Base-by-base conservation (phyloP, 129 eudicot genomes). In the Heracleum sosnowskyi region DNA sequence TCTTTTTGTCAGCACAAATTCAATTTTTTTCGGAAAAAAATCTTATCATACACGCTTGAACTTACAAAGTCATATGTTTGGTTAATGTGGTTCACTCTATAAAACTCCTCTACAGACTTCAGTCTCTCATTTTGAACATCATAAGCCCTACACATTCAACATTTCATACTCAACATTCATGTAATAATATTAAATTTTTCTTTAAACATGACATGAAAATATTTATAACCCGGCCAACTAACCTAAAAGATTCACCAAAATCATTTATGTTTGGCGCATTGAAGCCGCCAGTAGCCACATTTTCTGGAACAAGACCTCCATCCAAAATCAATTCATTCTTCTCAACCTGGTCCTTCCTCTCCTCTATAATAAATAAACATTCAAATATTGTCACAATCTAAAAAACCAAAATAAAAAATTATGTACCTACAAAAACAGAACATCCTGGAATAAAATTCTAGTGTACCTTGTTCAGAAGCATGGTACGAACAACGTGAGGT, bases 41-140 rank as follows among this genome's bases (percentile, higher is more conserved):
- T n/a, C n/a, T n/a, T n/a, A n/a, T n/a, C n/a, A n/a, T 22, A 39
- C 3, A 71, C 2, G 2, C 2, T 26, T 71, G 75, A 31, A 37
- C 97, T 87, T 89, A 93, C 98, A 84, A 81, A 94, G 69, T 94
- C 98, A 68, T 85, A 87, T 53, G 96, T 84, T 73, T 94, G 98
- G 84, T 88, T 81, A 53, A 91, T 94, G 81, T 94, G 98, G 45
- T 91, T 85, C 84, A 85, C 18, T 39, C 90, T 74, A 70, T 94
- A 94, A 79, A 89, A 90, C 47, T 94, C 92, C 75, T 94, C 97
- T 5, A 94, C 98, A 8, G 79, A 60, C 77, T 87, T 85, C 75
- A 90, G 90, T 57, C 98, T 81, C 70, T 85, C 86, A 55, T 88
- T 85, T 73, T 85, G 88, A 0, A 75, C 90, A 77, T 91, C 83